Conservation (phyloP, 768 basidiomycete species). For the Russula olivacea region DNA sequence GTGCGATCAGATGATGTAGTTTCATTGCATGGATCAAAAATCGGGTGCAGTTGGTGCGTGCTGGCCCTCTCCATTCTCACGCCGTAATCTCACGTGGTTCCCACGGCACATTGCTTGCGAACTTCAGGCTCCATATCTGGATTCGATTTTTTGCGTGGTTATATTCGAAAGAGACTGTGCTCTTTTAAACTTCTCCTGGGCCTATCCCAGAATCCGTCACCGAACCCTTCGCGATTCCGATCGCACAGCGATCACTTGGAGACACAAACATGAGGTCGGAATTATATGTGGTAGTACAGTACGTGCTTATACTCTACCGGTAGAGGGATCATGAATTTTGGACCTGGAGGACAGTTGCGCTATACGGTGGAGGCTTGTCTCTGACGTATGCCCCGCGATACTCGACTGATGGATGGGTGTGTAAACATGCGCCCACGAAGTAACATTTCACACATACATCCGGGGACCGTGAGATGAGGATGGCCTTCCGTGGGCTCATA, state of each 20-base stretch:
- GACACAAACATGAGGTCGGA: not conserved
- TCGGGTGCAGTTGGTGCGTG: not conserved
- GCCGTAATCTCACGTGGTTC: too few species aligned
- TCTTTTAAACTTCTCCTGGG: too few species aligned
- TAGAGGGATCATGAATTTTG: constrained; percentile 1
- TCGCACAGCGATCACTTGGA: too few species aligned
- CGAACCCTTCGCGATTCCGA: too few species aligned
- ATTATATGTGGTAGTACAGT: not conserved
- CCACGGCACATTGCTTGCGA: too few species aligned
- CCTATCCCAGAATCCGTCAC: not conserved
- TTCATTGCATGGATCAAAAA: not conserved
- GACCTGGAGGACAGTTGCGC: not conserved
- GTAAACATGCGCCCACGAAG: not conserved
- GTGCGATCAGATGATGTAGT: not conserved
- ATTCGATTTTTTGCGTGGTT: not conserved
- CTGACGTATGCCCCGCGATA: not conserved
- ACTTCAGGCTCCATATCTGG: not conserved
- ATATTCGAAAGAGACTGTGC: too few species aligned
- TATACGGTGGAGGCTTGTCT: constrained; percentile 5
- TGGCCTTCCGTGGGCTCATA: not conserved
- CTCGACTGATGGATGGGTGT: not conserved
- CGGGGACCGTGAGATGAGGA: not conserved
- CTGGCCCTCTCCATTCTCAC: too few species aligned
- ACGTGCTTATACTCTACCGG: not conserved
- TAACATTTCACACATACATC: not conserved